A percentile compares a stretch with the other conserved stretches of the same genome.
phyloP scores from a whole-genome alignment of 768 basidiomycete genomes.

The Cantharellus anzutake region DNA sequence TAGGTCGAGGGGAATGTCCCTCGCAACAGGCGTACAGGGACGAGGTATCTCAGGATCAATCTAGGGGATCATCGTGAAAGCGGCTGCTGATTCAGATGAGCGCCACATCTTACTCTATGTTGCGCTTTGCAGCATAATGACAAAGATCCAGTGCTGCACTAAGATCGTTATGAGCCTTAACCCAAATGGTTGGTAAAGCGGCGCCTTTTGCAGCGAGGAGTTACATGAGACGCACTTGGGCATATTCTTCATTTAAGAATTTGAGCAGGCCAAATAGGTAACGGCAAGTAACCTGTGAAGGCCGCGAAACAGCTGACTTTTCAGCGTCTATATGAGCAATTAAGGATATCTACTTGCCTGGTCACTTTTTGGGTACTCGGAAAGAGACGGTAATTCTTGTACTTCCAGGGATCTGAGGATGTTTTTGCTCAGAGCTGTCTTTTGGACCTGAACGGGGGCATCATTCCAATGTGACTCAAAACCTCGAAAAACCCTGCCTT shows the following conservation, averaged over 20 bases:
- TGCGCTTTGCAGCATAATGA: slow-evolving; percentile 43
- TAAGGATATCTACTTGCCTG: slow-evolving; percentile 31
- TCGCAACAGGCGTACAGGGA: slow-evolving; percentile 73
- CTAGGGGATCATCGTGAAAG: slow-evolving; percentile 22
- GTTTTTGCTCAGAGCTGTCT: slow-evolving; percentile 77
- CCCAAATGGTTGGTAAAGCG: background rate
- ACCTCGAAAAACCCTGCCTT: slow-evolving; percentile 31
- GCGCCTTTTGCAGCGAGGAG: no score
- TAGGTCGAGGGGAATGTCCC: slow-evolving; percentile 66
- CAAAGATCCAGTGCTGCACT: slow-evolving; percentile 77
- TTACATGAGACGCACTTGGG: slow-evolving; percentile 32
- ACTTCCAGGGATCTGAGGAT: slow-evolving; percentile 77
- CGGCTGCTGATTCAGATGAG: slow-evolving; percentile 1
- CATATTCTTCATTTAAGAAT: slow-evolving; percentile 84
- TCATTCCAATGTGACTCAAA: background rate
- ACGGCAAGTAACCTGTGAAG: slow-evolving; percentile 63
- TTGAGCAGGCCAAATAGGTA: slow-evolving; percentile 92
- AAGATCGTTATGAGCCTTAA: slow-evolving; percentile 68
- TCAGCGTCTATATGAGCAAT: background rate
- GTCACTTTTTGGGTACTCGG: slow-evolving; percentile 62
- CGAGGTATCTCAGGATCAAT: slow-evolving; percentile 76
- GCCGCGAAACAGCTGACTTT: background rate
- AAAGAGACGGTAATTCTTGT: slow-evolving; percentile 69
- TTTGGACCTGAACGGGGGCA: slow-evolving; percentile 41
- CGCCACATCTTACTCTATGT: slow-evolving; percentile 49